Evolutionary conservation across 495 filamentous ascomycete species (phyloP).

Genomic region (Penicillium paradoxum): DNA sequence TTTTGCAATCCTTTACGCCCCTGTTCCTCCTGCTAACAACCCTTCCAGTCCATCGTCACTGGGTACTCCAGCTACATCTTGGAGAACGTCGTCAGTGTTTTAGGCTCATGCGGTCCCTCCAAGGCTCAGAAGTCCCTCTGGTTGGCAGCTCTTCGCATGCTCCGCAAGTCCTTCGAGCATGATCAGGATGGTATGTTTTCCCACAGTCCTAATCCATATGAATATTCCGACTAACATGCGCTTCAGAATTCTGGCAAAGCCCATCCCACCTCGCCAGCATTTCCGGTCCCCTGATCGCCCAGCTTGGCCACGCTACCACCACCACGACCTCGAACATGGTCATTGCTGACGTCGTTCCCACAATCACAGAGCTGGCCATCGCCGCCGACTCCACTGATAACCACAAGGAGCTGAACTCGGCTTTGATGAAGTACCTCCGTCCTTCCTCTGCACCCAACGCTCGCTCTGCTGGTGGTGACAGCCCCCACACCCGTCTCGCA

Average conservation of each 20-base stretch:
- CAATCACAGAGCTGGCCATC: slow-evolving; percentile 71
- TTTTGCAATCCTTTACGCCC: background rate
- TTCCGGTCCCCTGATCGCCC: slow-evolving; percentile 59
- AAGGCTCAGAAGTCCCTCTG: slow-evolving; percentile 54
- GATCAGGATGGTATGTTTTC: slow-evolving; percentile 59
- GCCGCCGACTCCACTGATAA: slow-evolving; percentile 79
- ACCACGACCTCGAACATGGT: slow-evolving; percentile 32
- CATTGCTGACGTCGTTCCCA: slow-evolving; percentile 45
- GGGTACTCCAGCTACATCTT: slow-evolving; percentile 82
- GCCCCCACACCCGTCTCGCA: slow-evolving; percentile 56
- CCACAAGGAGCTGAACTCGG: slow-evolving; percentile 76
- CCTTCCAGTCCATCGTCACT: slow-evolving; percentile 72
- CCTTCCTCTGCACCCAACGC: slow-evolving; percentile 59
- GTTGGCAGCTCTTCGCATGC: slow-evolving; percentile 58
- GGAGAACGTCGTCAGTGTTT: slow-evolving; percentile 62
- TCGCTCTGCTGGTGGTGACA: slow-evolving; percentile 46
- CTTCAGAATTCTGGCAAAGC: slow-evolving; percentile 76
- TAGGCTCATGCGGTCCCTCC: slow-evolving; percentile 47
- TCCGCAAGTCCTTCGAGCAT: slow-evolving; percentile 70
- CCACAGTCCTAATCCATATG: background rate
- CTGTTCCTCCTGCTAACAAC: background rate
- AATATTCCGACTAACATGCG: slow-evolving; percentile 5
- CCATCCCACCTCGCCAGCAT: slow-evolving; percentile 76
- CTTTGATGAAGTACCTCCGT: slow-evolving; percentile 69
- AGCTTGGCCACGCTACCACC: slow-evolving; percentile 56